These are phyloP conservation scores for Coemansia sp. DNA, from an alignment of 192 early-diverging fungal genomes.

Conservation along the genomic window DNA sequence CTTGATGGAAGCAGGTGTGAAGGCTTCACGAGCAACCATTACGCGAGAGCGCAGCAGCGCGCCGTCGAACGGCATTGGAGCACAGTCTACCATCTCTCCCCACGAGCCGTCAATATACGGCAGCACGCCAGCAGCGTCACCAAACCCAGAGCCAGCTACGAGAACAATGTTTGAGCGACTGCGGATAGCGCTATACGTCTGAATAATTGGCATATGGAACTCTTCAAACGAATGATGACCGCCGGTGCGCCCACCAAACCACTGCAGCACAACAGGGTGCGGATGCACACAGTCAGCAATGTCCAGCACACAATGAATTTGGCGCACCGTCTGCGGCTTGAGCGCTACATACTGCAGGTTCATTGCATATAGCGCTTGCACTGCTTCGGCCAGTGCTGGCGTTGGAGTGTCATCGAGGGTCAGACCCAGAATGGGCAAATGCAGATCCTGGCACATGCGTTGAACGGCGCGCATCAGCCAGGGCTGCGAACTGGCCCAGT, in stretches of 20 bases:
- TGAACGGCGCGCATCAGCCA: slow-evolving; percentile 77
- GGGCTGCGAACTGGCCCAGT: slow-evolving; percentile 61
- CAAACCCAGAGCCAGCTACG: slow-evolving; percentile 90
- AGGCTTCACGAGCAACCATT: slow-evolving; percentile 82
- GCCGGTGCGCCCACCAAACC: slow-evolving; percentile 94
- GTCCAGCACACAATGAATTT: slow-evolving; percentile 71
- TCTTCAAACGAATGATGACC: slow-evolving; percentile 94
- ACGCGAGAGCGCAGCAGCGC: slow-evolving; percentile 86
- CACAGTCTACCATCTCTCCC: slow-evolving; percentile 68
- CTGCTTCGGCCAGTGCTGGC: background rate
- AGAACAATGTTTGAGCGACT: slow-evolving; percentile 76
- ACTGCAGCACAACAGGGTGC: slow-evolving; percentile 83
- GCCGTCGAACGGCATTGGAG: slow-evolving; percentile 93
- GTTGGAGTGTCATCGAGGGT: slow-evolving; percentile 79
- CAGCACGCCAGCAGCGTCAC: slow-evolving; percentile 75
- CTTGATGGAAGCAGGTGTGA: slow-evolving; percentile 70
- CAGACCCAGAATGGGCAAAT: slow-evolving; percentile 84
- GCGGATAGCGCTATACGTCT: slow-evolving; percentile 84
- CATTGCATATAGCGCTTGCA: slow-evolving; percentile 66
- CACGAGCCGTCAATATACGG: slow-evolving; percentile 90
- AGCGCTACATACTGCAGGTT: slow-evolving; percentile 81
- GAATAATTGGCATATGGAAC: slow-evolving; percentile 82
- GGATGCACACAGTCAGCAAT: slow-evolving; percentile 77
- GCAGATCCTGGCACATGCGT: slow-evolving; percentile 72
- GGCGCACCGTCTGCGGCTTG: slow-evolving; percentile 74